Percentiles rank a stretch among this genome's conserved stretches.
Evolutionary conservation across 371 early-diverging fungal species (phyloP).

Genomic region (Mucor racemosus): DNA sequence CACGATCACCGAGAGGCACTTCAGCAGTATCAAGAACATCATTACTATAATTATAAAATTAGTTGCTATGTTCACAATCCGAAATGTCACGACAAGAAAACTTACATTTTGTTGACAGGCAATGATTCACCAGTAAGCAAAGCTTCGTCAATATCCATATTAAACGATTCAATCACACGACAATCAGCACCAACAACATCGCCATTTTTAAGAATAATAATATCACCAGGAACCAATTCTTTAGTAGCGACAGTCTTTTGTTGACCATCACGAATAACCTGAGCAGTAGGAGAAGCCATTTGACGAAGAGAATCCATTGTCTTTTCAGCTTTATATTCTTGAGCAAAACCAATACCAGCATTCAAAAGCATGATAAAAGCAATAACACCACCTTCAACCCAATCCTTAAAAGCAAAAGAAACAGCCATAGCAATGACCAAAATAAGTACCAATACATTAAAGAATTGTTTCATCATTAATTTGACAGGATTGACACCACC

Average conservation of each 20-base stretch:
- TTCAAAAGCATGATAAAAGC: conserved; percentile 80
- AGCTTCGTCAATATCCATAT: conserved; percentile 89
- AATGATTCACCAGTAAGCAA: conserved; percentile 75
- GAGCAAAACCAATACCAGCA: conserved; percentile 83
- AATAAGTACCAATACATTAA: conserved; percentile 85
- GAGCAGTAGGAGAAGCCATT: conserved; percentile 81
- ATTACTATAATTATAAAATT: not conserved
- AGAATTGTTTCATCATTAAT: conserved; percentile 75
- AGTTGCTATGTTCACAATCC: no score
- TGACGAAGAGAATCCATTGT: conserved; percentile 89
- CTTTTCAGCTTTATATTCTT: conserved; percentile 92
- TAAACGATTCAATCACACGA: conserved; percentile 80
- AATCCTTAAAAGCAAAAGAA: conserved; percentile 68
- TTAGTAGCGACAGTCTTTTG: conserved; percentile 70
- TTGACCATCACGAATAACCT: conserved; percentile 84
- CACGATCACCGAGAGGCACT: conserved; percentile 57
- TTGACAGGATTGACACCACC: conserved; percentile 66
- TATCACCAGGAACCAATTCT: conserved; percentile 88
- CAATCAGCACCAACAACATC: conserved; percentile 93
- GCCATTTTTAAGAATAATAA: conserved; percentile 85
- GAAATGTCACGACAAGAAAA: no score
- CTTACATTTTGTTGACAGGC: conserved; percentile 39
- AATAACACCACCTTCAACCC: conserved; percentile 74
- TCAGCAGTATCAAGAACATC: conserved; percentile 35
- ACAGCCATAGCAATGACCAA: conserved; percentile 75